Conservation (phyloP, 192 early-diverging fungal species). For the Coemansia brasiliensis region DNA sequence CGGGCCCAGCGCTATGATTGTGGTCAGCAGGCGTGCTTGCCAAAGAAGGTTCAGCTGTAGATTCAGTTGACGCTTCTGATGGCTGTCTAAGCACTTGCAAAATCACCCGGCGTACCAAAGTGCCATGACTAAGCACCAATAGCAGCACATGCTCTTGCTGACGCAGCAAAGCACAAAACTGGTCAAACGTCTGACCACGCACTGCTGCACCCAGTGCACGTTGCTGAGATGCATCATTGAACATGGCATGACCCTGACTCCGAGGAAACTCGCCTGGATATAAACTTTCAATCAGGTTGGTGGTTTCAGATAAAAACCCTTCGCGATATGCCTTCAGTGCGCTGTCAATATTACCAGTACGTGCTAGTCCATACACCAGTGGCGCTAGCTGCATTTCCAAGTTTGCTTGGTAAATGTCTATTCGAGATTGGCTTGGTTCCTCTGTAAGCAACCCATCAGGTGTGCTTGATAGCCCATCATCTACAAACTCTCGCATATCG, state of each 20-base stretch:
- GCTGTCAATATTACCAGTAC: conserved; percentile 65
- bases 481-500: conserved; percentile 53
- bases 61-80: neutral
- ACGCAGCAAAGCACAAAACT: conserved; percentile 77
- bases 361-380: conserved; percentile 73
- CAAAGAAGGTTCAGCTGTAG: conserved; percentile 13
- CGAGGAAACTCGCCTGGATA: conserved; percentile 40
- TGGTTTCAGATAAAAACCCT: conserved; percentile 71
- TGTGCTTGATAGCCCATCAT: conserved; percentile 41
- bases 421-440: conserved; percentile 14
- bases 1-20: neutral
- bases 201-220: conserved; percentile 58
- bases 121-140: conserved; percentile 68
- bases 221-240: conserved; percentile 42
- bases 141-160: conserved; percentile 76
- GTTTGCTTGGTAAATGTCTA: conserved; percentile 54
- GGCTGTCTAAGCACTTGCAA: conserved; percentile 62
- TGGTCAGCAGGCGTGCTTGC: neutral
- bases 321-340: conserved; percentile 81
- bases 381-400: conserved; percentile 63
- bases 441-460: conserved; percentile 17
- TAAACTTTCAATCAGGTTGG: conserved; percentile 75
- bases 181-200: conserved; percentile 80
- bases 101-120: conserved; percentile 72
- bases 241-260: conserved; percentile 35